Percentiles rank a stretch among this genome's conserved stretches.
Conservation (phyloP, 305 asterid genomes). For the Fraxinus sp. region DNA sequence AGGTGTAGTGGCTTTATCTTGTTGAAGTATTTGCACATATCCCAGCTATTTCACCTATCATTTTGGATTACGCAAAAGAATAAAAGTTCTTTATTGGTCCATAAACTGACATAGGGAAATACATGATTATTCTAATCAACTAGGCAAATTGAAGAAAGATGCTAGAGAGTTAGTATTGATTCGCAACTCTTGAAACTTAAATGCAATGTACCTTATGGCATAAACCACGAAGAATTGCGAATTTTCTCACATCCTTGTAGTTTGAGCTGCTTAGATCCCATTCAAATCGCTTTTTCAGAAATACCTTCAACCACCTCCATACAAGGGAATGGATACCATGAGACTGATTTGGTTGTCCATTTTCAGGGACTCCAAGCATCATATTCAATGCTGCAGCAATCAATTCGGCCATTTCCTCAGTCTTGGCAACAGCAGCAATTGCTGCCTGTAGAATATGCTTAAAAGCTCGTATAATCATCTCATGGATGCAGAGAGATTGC, state of each 20-base stretch:
- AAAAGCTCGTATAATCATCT: constrained; percentile 92
- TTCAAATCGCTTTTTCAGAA: constrained; percentile 78
- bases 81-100: not conserved
- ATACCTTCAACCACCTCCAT: constrained; percentile 88
- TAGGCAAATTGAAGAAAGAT: not conserved
- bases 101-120: not conserved
- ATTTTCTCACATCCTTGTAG: constrained; percentile 77
- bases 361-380: constrained; percentile 90
- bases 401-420: constrained; percentile 69
- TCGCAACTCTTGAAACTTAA: constrained; percentile 24
- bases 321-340: constrained; percentile 61
- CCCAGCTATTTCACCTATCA: not conserved
- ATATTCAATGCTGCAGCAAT: constrained; percentile 79
- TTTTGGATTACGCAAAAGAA: not conserved
- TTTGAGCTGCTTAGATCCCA: constrained; percentile 70
- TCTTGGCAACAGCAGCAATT: constrained; percentile 64
- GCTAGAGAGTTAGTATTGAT: not conserved
- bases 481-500: constrained; percentile 94
- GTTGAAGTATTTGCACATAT: not conserved
- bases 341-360: constrained; percentile 44
- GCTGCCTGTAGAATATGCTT: constrained; percentile 92
- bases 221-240: constrained; percentile 92
- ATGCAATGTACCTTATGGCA: constrained; percentile 81
- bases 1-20: not conserved
- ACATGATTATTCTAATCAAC: not conserved